These are phyloP conservation scores for Plasmodium sp. DNA, from an alignment of 169 alveolate genomes.

Conservation along the genomic window DNA sequence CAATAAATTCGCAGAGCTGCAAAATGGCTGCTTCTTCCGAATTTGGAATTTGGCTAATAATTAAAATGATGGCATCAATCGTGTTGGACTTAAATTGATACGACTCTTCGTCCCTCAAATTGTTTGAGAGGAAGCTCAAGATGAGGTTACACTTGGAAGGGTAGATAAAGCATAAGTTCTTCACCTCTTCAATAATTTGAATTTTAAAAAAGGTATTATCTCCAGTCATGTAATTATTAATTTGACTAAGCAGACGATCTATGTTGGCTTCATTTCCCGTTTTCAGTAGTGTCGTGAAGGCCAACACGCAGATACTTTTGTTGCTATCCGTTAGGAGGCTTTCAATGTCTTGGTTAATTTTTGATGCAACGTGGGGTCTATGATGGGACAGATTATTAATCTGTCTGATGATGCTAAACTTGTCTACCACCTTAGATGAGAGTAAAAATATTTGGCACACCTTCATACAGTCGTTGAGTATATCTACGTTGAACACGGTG, in stretches of 20 bases:
- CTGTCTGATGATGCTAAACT: slow-evolving; percentile 77
- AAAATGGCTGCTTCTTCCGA: slow-evolving; percentile 90
- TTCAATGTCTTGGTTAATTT: slow-evolving; percentile 90
- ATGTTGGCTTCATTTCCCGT: slow-evolving; percentile 95
- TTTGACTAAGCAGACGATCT: slow-evolving; percentile 93
- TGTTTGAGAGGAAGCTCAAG: slow-evolving; percentile 91
- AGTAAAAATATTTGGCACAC: slow-evolving; percentile 68
- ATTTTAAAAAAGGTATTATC: slow-evolving; percentile 91
- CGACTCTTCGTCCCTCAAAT: slow-evolving; percentile 94
- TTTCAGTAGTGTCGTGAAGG: slow-evolving; percentile 95
- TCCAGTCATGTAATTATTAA: slow-evolving; percentile 76
- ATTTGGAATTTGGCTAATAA: slow-evolving; percentile 86
- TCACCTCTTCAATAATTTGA: slow-evolving; percentile 93
- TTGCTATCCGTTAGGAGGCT: slow-evolving; percentile 91
- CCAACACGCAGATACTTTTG: slow-evolving; percentile 94
- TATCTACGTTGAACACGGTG: slow-evolving; percentile 64
- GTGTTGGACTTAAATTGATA: slow-evolving; percentile 91
- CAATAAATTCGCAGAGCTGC: slow-evolving; percentile 96
- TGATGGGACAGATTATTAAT: slow-evolving; percentile 76
- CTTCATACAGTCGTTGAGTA: slow-evolving; percentile 42
- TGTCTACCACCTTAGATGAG: slow-evolving; percentile 45
- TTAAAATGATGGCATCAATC: slow-evolving; percentile 93
- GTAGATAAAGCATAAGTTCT: slow-evolving; percentile 92
- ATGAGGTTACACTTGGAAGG: slow-evolving; percentile 93
- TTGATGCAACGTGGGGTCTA: slow-evolving; percentile 75